Evolutionary conservation across 2,329 filamentous ascomycete species (phyloP).

Genomic region (Phialemoniopsis sp.): DNA sequence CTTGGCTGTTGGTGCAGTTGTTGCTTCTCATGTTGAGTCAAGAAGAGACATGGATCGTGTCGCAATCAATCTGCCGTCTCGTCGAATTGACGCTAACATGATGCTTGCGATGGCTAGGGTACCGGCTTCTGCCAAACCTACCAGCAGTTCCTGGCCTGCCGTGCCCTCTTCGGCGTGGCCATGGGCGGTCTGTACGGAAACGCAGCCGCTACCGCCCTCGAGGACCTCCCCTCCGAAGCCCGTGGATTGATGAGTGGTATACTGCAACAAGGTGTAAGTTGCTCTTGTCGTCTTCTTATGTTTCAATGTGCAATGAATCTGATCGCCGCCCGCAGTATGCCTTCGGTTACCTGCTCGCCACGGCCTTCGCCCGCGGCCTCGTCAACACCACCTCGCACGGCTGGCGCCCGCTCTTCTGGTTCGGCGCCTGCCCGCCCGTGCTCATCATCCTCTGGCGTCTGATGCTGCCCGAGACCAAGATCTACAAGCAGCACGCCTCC

Average conservation of each 20-base stretch:
- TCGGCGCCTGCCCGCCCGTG: constrained; percentile 75
- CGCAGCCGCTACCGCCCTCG: constrained; percentile 72
- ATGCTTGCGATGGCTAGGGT: constrained; percentile 15
- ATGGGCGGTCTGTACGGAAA: constrained; percentile 83
- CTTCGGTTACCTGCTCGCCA: constrained; percentile 32
- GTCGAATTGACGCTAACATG: background rate
- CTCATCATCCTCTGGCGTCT: constrained; percentile 13
- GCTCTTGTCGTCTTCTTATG: too few relatives aligned
- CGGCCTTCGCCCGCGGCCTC: constrained; percentile 48
- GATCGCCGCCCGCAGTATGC: constrained; percentile 43
- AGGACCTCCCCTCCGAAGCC: constrained; percentile 65
- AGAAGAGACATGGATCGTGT: constrained; percentile 21
- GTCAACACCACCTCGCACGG: constrained; percentile 73
- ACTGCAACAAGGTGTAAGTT: constrained; percentile 58
- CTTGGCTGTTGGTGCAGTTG: too few relatives aligned
- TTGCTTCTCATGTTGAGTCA: too few relatives aligned
- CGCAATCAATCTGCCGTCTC: constrained; percentile 33
- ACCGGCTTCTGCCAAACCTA: constrained; percentile 70
- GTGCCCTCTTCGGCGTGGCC: constrained; percentile 72
- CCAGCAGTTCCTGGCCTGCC: constrained; percentile 67
- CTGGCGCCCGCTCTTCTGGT: constrained; percentile 89
- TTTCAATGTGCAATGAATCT: too few relatives aligned
- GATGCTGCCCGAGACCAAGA: constrained; percentile 13
- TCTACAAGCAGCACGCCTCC: constrained; percentile 10
- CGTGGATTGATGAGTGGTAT: constrained; percentile 74